Evolutionary conservation across 176 grass and related monocot genomes (phyloP).

Genomic region (Phoenix dactylifera): DNA sequence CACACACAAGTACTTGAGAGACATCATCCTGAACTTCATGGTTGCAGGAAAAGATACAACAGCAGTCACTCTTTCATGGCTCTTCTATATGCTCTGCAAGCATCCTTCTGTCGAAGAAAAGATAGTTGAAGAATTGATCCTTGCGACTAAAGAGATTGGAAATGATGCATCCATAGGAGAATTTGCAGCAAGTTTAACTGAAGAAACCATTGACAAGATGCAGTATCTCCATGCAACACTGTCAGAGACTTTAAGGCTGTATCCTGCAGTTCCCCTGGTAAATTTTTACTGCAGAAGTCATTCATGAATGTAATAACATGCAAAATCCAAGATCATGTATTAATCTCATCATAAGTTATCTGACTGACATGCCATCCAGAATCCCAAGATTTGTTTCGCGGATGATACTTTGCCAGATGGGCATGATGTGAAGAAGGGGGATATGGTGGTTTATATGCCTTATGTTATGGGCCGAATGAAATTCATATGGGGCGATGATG

Average conservation of each 20-base stretch:
- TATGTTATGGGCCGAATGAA: conserved; percentile 65
- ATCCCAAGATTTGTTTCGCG: conserved; percentile 40
- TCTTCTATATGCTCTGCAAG: conserved; percentile 60
- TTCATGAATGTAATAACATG: background rate
- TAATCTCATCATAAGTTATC: background rate
- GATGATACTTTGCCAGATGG: conserved; percentile 49
- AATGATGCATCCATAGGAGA: background rate
- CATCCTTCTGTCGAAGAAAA: conserved; percentile 39
- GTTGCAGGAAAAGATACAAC: conserved; percentile 60
- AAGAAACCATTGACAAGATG: conserved; percentile 42
- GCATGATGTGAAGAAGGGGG: conserved; percentile 31
- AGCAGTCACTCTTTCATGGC: conserved; percentile 39
- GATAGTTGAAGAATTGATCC: conserved; percentile 27
- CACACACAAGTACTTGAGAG: conserved; percentile 39
- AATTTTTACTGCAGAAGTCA: background rate
- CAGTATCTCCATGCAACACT: conserved; percentile 47
- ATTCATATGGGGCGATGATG: conserved; percentile 57
- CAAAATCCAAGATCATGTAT: background rate
- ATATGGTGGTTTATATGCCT: conserved; percentile 36
- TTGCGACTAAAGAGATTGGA: too few species aligned
- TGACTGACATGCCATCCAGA: conserved; percentile 1
- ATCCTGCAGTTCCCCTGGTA: conserved; percentile 68
- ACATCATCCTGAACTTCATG: conserved; percentile 52
- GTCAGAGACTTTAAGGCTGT: conserved; percentile 50
- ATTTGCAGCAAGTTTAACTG: conserved; percentile 26